Evolutionary conservation across 148 eudicot species (phyloP).

Genomic region (Rhododendron henanense): DNA sequence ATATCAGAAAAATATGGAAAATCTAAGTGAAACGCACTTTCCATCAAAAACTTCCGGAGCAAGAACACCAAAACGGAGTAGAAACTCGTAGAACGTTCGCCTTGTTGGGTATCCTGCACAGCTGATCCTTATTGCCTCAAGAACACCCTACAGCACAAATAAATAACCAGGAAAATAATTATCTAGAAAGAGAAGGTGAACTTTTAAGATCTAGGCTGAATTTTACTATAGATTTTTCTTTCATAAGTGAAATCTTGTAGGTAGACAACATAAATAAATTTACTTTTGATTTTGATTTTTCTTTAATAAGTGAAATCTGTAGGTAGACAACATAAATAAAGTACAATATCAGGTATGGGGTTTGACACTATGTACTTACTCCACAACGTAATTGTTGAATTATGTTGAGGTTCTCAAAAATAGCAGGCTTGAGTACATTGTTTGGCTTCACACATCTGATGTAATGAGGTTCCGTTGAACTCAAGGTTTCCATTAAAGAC

Average conservation of each 20-base stretch:
- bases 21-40: constrained; percentile 49
- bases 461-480: constrained; percentile 94
- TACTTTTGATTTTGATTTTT: neutral
- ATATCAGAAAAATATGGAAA: neutral
- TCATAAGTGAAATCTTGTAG: neutral
- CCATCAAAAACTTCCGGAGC: constrained; percentile 91
- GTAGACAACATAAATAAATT: neutral
- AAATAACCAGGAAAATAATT: constrained; percentile 6
- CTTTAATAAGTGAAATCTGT: neutral
- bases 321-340: neutral
- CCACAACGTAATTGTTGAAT: constrained; percentile 97
- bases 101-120: constrained; percentile 99
- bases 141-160: constrained; percentile 73
- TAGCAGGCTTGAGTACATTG: constrained; percentile 86
- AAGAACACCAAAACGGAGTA: constrained; percentile 92
- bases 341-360: constrained; percentile 2
- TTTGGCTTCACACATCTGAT: constrained; percentile 99
- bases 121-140: constrained; percentile 99
- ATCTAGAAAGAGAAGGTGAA: neutral
- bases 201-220: neutral
- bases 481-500: constrained; percentile 95
- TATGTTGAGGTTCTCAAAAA: constrained; percentile 85
- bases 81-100: constrained; percentile 90
- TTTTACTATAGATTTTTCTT: neutral
- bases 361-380: constrained; percentile 54